Evolutionary conservation across 2,329 filamentous ascomycete genomes (phyloP).

Genomic region (Elsinoe necatrix): DNA sequence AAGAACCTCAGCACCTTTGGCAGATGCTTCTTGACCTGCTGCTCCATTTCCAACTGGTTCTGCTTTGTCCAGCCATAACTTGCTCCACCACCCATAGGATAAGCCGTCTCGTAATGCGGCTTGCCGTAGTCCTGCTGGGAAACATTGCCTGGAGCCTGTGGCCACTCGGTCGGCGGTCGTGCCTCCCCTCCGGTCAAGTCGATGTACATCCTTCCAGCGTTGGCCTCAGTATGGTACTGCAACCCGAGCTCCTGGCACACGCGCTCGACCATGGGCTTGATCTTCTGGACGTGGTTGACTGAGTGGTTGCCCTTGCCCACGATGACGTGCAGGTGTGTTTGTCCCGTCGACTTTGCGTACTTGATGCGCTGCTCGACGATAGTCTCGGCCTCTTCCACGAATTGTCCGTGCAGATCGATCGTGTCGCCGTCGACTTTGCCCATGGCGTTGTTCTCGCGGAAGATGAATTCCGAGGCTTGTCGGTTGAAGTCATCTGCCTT

Average conservation of each 20-base stretch:
- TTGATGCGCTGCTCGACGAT: conserved; percentile 80
- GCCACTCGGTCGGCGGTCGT: conserved; percentile 35
- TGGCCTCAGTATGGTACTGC: conserved; percentile 76
- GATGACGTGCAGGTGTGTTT: conserved; percentile 84
- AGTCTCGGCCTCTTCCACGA: conserved; percentile 87
- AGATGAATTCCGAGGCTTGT: conserved; percentile 88
- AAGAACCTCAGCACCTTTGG: conserved; percentile 55
- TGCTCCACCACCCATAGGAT: conserved; percentile 32
- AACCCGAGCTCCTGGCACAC: conserved; percentile 76
- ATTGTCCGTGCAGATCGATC: conserved; percentile 91
- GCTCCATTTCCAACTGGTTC: conserved; percentile 48
- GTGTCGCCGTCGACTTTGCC: conserved; percentile 69
- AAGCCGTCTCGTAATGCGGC: conserved; percentile 33
- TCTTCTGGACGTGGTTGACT: conserved; percentile 72
- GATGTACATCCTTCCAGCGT: conserved; percentile 81
- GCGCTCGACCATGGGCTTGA: conserved; percentile 89
- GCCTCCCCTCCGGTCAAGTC: conserved; percentile 69
- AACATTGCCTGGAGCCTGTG: conserved; percentile 30
- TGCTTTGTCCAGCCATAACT: conserved; percentile 31
- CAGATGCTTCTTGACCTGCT: conserved; percentile 53
- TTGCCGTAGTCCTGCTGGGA: conserved; percentile 40
- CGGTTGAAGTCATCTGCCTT: conserved; percentile 84
- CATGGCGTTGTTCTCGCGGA: conserved; percentile 82
- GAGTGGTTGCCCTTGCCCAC: conserved; percentile 94
- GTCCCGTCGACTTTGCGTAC: conserved; percentile 62